Conservation (phyloP, 2,329 filamentous ascomycete genomes). For the Fusarium piperis region DNA sequence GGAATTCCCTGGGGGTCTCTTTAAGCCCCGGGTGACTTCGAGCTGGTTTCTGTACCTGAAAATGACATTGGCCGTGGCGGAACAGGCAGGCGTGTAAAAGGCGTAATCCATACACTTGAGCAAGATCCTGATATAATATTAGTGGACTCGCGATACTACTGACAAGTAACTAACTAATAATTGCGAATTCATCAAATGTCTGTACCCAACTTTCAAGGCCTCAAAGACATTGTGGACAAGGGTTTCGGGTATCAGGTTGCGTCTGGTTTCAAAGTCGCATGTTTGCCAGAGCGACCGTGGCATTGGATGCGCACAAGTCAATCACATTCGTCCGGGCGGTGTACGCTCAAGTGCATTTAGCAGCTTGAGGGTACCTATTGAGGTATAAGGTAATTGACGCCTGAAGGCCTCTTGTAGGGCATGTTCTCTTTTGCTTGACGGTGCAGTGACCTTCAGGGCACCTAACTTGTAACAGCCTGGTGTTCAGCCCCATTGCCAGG, state of each 20-base stretch:
- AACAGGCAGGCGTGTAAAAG: background rate
- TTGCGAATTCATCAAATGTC: background rate
- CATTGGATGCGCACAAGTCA: background rate
- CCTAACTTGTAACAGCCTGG: too few species aligned
- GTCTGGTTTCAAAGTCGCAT: background rate
- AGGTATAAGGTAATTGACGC: background rate
- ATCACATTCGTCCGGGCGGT: background rate
- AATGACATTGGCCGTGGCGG: background rate
- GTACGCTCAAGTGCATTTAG: background rate
- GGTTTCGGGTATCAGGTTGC: background rate
- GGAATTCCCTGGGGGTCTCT: background rate
- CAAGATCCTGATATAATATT: background rate
- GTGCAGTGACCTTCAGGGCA: too few species aligned
- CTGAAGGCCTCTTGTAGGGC: too few species aligned
- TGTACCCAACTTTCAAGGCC: constrained; percentile 2
- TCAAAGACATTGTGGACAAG: background rate
- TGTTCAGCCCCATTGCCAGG: too few species aligned
- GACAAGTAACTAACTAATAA: background rate
- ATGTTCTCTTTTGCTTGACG: too few species aligned
- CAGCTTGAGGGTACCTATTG: background rate
- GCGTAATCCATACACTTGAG: background rate
- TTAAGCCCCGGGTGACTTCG: background rate
- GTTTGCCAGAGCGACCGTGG: background rate
- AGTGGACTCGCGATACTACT: background rate
- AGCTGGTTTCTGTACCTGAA: background rate